phyloP scores from a whole-genome alignment of 2,329 filamentous ascomycete species.

The Colletotrichum trifolii region DNA sequence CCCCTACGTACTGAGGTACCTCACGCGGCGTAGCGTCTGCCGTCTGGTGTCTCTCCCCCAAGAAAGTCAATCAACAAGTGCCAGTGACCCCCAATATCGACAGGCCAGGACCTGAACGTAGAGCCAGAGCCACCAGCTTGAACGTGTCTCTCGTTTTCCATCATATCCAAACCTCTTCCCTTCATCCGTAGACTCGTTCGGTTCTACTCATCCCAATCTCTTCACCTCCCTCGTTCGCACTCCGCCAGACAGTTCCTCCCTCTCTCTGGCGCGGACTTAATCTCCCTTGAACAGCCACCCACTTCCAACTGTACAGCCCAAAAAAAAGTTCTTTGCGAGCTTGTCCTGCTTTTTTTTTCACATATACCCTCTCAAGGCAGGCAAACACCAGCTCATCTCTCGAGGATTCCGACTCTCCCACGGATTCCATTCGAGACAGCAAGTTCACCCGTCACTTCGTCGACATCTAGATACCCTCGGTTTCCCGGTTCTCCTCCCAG shows the following conservation, averaged over 20 bases:
- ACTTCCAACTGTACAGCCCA: conserved; percentile 13
- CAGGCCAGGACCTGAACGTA: conserved; percentile 19
- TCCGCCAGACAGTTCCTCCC: conserved; percentile 34
- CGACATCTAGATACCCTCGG: conserved; percentile 33
- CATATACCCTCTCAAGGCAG: conserved; percentile 31
- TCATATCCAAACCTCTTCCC: conserved; percentile 37
- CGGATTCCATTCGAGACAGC: conserved; percentile 25
- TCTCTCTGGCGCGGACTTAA: conserved; percentile 35
- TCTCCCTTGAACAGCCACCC: conserved; percentile 33
- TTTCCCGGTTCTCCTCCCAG: conserved; percentile 37
- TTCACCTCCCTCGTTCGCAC: conserved; percentile 34
- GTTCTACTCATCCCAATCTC: conserved; percentile 22
- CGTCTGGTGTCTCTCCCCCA: conserved; percentile 30
- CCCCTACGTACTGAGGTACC: too few relatives aligned
- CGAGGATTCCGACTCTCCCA: conserved; percentile 28
- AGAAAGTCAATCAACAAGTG: conserved; percentile 36
- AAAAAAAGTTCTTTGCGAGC: conserved; percentile 29
- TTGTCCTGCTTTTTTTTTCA: conserved; percentile 25
- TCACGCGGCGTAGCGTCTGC: too few relatives aligned
- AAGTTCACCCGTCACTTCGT: conserved; percentile 13
- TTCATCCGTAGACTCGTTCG: conserved; percentile 28
- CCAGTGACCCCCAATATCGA: conserved; percentile 35
- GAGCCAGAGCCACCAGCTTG: conserved; percentile 12
- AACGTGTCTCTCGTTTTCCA: conserved; percentile 32
- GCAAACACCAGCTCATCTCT: conserved; percentile 6